phyloP scores from a whole-genome alignment of 129 eudicot genomes.

The Ambrosia artemisiifolia region DNA sequence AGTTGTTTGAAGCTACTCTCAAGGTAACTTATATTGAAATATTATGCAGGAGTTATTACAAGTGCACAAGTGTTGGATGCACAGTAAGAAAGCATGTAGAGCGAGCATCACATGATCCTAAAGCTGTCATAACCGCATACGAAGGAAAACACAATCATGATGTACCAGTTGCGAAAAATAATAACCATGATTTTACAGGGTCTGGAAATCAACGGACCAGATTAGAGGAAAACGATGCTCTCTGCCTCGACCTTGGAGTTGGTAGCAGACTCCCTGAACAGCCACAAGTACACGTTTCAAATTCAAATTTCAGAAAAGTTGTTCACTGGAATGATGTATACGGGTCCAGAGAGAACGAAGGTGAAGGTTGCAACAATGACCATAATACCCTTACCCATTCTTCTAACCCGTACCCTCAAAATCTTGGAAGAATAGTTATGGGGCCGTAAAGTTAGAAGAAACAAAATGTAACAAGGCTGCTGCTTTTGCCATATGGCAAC shows the following conservation, averaged over 20 bases:
- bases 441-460: constrained; percentile 42
- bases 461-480: constrained; percentile 25
- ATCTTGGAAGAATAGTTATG: constrained; percentile 50
- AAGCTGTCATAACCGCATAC: constrained; percentile 94
- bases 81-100: constrained; percentile 92
- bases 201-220: constrained; percentile 42
- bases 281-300: constrained; percentile 28
- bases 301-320: constrained; percentile 41
- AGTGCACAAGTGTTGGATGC: constrained; percentile 89
- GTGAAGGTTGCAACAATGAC: constrained; percentile 44
- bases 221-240: constrained; percentile 42
- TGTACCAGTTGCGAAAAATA: constrained; percentile 64
- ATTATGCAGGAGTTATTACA: constrained; percentile 84
- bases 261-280: constrained; percentile 47
- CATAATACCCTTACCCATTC: constrained; percentile 45
- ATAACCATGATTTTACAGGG: constrained; percentile 47
- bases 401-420: constrained; percentile 52
- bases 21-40: constrained; percentile 5
- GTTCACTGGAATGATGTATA: constrained; percentile 50
- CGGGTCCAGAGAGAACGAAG: constrained; percentile 49
- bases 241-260: constrained; percentile 86
- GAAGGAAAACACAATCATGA: constrained; percentile 96
- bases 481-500: constrained; percentile 20
- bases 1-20: not conserved
- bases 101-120: constrained; percentile 93